Conservation (phyloP, 2,329 filamentous ascomycete species). For the Xylaria sp. region DNA sequence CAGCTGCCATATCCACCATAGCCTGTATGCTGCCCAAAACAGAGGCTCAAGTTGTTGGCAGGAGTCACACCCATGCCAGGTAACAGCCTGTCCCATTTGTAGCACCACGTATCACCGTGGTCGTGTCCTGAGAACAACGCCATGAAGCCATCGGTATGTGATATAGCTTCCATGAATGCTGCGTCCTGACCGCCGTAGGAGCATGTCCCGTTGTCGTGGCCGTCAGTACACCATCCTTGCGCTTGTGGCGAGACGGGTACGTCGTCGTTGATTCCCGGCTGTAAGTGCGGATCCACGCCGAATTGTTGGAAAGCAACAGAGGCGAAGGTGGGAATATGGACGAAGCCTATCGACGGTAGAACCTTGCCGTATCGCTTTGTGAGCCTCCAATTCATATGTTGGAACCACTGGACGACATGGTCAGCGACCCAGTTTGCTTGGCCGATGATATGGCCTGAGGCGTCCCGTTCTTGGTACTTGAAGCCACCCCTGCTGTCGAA, state of each 20-base stretch:
- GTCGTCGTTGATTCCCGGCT: conserved; percentile 45
- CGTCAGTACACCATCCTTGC: conserved; percentile 41
- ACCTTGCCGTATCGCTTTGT: conserved; percentile 29
- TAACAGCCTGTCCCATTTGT: conserved; percentile 38
- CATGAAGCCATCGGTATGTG: conserved; percentile 49
- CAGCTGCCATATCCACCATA: conserved; percentile 66
- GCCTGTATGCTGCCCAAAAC: conserved; percentile 61
- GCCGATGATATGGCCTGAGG: conserved; percentile 28
- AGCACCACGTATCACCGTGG: conserved; percentile 58
- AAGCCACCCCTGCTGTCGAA: conserved; percentile 62
- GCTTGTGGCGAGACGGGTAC: conserved; percentile 38
- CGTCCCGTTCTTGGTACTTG: conserved; percentile 39
- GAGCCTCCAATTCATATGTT: conserved; percentile 31
- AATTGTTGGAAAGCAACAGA: conserved; percentile 37
- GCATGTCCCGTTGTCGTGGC: conserved; percentile 35
- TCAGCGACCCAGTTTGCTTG: conserved; percentile 43
- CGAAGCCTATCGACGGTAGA: conserved; percentile 44
- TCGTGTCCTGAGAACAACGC: conserved; percentile 62
- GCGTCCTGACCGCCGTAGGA: conserved; percentile 47
- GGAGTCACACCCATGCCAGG: conserved; percentile 29
- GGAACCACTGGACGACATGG: conserved; percentile 43
- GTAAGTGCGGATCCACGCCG: conserved; percentile 34
- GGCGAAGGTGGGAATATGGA: conserved; percentile 44
- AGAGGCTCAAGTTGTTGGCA: conserved; percentile 39
- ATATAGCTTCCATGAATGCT: conserved; percentile 58